phyloP scores from a whole-genome alignment of 176 grass and related monocot species.

The Cenchrus fungigraminus region DNA sequence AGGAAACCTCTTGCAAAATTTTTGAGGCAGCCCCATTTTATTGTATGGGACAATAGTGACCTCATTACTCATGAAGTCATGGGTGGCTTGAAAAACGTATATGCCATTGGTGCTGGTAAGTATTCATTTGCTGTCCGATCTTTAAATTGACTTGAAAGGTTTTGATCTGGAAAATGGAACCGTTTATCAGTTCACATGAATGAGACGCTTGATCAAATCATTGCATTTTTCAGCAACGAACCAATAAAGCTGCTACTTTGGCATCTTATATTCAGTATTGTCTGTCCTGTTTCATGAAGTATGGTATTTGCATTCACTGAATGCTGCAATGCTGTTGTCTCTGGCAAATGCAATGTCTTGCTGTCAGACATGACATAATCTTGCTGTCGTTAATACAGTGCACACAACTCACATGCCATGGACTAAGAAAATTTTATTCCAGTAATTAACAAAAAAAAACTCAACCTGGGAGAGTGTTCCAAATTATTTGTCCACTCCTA shows the following conservation, averaged over 20 bases:
- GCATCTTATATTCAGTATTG: neutral
- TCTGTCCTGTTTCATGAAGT: neutral
- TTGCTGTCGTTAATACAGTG: neutral
- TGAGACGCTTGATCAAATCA: neutral
- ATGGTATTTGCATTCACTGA: neutral
- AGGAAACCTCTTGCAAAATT: conserved; percentile 92
- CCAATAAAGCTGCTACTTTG: neutral
- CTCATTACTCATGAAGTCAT: conserved; percentile 96
- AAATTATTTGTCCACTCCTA: neutral
- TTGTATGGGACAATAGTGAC: conserved; percentile 97
- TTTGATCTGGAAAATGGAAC: neutral
- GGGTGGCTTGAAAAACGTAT: conserved; percentile 96
- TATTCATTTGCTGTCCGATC: conserved; percentile 6
- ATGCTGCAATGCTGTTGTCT: neutral
- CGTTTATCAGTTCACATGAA: neutral
- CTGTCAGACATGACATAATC: neutral
- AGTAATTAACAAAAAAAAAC: conserved; percentile 1
- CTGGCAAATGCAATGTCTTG: conserved; percentile 9
- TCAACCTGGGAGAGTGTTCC: neutral
- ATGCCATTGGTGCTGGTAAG: conserved; percentile 97
- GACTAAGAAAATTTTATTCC: conserved; percentile 9
- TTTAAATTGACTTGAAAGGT: neutral
- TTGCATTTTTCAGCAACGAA: neutral
- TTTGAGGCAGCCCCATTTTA: conserved; percentile 95
- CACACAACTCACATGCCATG: neutral